Evolutionary conservation across 78 protist genomes (phyloP).

Genomic region (Mastigamoeba balamuthi): DNA sequence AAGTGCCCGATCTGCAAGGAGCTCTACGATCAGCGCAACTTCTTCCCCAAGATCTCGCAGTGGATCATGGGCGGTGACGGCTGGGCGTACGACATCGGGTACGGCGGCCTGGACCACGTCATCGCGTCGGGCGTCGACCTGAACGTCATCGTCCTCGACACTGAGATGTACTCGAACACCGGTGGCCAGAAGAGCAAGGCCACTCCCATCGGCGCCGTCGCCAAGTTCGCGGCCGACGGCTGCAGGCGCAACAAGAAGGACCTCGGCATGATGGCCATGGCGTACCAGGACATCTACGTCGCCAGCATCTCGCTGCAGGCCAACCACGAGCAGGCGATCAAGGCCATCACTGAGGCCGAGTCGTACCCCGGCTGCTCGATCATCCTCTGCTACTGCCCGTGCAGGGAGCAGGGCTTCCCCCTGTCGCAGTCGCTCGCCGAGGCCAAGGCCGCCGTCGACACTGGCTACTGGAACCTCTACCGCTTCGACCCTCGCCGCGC

Average conservation of each 20-base stretch:
- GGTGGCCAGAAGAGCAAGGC: slow-evolving; percentile 56
- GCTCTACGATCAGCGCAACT: neutral
- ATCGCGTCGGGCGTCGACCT: slow-evolving; percentile 61
- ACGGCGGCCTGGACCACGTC: slow-evolving; percentile 70
- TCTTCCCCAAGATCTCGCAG: slow-evolving; percentile 4
- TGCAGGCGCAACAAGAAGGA: slow-evolving; percentile 37
- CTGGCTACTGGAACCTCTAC: slow-evolving; percentile 73
- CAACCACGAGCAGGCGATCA: slow-evolving; percentile 11
- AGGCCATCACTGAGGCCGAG: slow-evolving; percentile 40
- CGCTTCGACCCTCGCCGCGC: slow-evolving; percentile 55
- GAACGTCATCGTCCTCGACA: slow-evolving; percentile 67
- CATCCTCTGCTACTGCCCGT: slow-evolving; percentile 24
- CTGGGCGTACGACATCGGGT: slow-evolving; percentile 74
- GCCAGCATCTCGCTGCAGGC: slow-evolving; percentile 58
- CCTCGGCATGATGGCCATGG: slow-evolving; percentile 66
- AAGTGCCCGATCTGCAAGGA: neutral
- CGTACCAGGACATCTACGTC: slow-evolving; percentile 67
- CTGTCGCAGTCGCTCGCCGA: neutral
- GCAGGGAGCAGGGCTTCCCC: neutral
- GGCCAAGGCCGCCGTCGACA: slow-evolving; percentile 44
- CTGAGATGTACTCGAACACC: slow-evolving; percentile 59
- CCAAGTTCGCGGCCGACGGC: slow-evolving; percentile 54
- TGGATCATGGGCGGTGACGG: slow-evolving; percentile 78
- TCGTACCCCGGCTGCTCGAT: slow-evolving; percentile 22
- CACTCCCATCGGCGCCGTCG: slow-evolving; percentile 34